Conservation (phyloP, 2,329 filamentous ascomycete species). For the Clonostachys byssicola region DNA sequence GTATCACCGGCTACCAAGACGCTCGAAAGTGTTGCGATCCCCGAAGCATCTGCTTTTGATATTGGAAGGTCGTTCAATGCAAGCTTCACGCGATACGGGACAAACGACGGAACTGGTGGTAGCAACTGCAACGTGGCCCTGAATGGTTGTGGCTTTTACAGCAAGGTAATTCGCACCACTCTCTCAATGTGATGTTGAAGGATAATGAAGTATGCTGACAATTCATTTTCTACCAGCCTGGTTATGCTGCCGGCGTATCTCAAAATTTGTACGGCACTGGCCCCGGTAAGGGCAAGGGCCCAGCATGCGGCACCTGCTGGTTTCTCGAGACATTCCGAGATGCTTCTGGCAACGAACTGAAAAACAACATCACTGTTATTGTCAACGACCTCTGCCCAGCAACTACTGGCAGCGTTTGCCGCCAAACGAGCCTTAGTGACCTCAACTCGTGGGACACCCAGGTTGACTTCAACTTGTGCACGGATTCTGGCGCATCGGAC, state of each 20-base stretch:
- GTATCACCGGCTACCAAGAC: no score
- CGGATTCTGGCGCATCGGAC: slow-evolving; percentile 2
- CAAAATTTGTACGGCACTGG: slow-evolving; percentile 1
- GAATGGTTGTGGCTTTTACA: background rate
- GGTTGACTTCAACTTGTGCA: slow-evolving; percentile 5
- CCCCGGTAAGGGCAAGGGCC: background rate
- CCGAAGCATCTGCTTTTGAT: background rate
- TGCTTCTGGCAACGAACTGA: background rate
- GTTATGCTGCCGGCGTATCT: slow-evolving; percentile 1
- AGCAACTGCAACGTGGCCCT: background rate
- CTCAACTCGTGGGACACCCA: slow-evolving; percentile 1
- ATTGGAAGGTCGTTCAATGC: slow-evolving; percentile 5
- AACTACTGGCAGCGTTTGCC: slow-evolving; percentile 1
- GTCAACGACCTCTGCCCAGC: slow-evolving; percentile 4
- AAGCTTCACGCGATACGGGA: slow-evolving; percentile 4
- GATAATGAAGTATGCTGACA: no score
- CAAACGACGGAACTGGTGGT: background rate
- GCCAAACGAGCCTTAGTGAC: background rate
- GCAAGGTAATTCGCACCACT: background rate
- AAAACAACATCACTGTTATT: background rate
- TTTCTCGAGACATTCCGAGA: background rate
- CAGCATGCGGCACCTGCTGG: slow-evolving; percentile 4
- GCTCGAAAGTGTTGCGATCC: no score
- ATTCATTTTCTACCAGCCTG: background rate
- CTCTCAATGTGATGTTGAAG: background rate